These are phyloP conservation scores for Gymnopilus junonius DNA, from an alignment of 768 basidiomycete species.

Conservation along the genomic window DNA sequence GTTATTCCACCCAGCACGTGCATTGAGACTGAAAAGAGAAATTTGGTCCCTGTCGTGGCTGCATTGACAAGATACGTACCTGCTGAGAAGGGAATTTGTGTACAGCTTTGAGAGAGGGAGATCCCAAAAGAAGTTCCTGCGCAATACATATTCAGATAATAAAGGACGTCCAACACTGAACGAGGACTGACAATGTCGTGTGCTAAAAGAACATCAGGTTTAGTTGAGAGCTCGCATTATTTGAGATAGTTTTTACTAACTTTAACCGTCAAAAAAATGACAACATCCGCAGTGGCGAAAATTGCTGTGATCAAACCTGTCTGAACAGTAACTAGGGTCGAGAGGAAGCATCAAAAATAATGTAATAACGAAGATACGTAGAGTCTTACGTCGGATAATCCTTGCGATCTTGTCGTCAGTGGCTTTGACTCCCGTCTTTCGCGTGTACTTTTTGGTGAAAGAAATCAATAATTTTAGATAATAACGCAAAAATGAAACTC, in stretches of 20 bases:
- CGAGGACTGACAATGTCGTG: not conserved
- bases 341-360: not conserved
- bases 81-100: constrained; percentile 31
- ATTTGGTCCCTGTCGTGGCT: not conserved
- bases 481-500: constrained; percentile 13
- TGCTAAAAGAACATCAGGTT: not conserved
- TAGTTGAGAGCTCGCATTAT: not conserved
- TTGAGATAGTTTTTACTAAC: constrained; percentile 14
- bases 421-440: constrained; percentile 38
- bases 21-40: not conserved
- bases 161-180: not conserved
- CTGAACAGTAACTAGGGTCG: constrained; percentile 30
- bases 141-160: not conserved
- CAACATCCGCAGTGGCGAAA: constrained; percentile 32
- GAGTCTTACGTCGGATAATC: constrained; percentile 34
- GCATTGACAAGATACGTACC: constrained; percentile 5
- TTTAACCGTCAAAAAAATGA: constrained; percentile 31
- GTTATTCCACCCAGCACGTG: not conserved
- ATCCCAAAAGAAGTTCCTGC: constrained; percentile 35
- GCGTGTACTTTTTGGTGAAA: constrained; percentile 31
- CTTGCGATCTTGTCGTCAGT: constrained; percentile 40
- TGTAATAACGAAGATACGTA: not conserved
- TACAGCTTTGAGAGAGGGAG: constrained; percentile 36
- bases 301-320: constrained; percentile 34
- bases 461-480: not conserved